These are phyloP conservation scores for Comarum palustre DNA, from an alignment of 306 rosid genomes.

Conservation along the genomic window DNA sequence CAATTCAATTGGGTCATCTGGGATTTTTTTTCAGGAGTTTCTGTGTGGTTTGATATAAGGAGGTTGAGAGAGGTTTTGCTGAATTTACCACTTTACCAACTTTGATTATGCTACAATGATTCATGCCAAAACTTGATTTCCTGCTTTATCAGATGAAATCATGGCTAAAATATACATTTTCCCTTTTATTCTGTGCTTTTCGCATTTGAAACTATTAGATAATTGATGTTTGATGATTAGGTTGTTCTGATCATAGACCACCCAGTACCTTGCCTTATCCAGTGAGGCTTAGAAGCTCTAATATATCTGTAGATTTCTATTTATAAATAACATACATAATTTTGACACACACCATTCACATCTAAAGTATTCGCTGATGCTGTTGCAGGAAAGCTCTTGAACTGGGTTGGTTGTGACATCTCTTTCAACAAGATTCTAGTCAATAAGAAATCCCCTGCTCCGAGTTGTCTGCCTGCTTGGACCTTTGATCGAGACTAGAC, in stretches of 20 bases:
- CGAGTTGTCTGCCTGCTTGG: constrained; percentile 26
- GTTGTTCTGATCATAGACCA: not conserved
- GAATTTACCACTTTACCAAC: not conserved
- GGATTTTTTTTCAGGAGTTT: not conserved
- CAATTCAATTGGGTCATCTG: not conserved
- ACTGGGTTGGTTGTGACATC: constrained; percentile 28
- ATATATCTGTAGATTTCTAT: constrained; percentile 9
- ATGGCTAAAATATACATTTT: not conserved
- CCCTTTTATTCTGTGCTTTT: not conserved
- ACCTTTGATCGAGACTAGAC: constrained; percentile 28
- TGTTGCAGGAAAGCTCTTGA: constrained; percentile 39
- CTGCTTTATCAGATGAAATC: not conserved
- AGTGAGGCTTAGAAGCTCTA: not conserved
- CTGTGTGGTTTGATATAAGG: constrained; percentile 7
- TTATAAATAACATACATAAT: not conserved
- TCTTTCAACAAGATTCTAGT: constrained; percentile 17
- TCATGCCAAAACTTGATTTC: not conserved
- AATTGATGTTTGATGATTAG: not conserved
- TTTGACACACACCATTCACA: constrained; percentile 18
- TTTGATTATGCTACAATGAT: not conserved
- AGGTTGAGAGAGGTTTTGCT: not conserved
- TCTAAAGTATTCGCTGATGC: constrained; percentile 28
- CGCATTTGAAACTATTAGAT: not conserved
- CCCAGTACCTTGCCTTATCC: not conserved
- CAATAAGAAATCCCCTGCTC: constrained; percentile 5